phyloP scores from a whole-genome alignment of 2,329 filamentous ascomycete genomes.

The Xylariaceae sp. region DNA sequence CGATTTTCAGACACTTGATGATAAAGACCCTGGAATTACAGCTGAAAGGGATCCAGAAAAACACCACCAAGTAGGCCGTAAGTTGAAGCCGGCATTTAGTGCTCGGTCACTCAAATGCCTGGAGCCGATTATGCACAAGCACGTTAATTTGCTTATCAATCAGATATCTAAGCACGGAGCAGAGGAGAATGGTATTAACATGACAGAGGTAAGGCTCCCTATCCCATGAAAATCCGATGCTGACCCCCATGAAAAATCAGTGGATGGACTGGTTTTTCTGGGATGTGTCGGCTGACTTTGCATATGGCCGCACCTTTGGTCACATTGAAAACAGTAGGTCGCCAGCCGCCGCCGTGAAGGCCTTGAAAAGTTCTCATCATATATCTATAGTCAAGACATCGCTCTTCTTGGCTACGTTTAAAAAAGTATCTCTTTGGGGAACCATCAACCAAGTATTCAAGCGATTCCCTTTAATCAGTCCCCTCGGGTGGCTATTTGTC shows the following conservation, averaged over 20 bases:
- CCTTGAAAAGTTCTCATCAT: too few relatives aligned
- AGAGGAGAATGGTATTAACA: background rate
- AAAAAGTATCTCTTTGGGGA: too few relatives aligned
- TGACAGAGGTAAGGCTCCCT: background rate
- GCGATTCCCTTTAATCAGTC: conserved; percentile 23
- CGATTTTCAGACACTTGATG: conserved; percentile 1
- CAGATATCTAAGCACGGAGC: background rate
- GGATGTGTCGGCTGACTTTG: conserved; percentile 31
- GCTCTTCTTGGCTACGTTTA: background rate
- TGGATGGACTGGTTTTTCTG: conserved; percentile 5
- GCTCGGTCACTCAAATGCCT: conserved; percentile 17
- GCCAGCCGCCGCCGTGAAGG: too few relatives aligned
- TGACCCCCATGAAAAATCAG: background rate
- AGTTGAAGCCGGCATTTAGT: conserved; percentile 35
- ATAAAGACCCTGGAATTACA: conserved; percentile 12
- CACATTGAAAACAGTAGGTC: conserved; percentile 28
- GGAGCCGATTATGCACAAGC: conserved; percentile 28
- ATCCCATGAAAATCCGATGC: background rate
- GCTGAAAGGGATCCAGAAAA: conserved; percentile 33
- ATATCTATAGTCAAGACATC: background rate
- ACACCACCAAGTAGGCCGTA: conserved; percentile 30
- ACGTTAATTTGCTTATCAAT: conserved; percentile 26
- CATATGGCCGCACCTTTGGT: conserved; percentile 27
- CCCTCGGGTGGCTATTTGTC: conserved; percentile 24
- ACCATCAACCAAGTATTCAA: conserved; percentile 27